Evolutionary conservation across 371 early-diverging fungal genomes (phyloP).

Genomic region (Mortierella sp.): DNA sequence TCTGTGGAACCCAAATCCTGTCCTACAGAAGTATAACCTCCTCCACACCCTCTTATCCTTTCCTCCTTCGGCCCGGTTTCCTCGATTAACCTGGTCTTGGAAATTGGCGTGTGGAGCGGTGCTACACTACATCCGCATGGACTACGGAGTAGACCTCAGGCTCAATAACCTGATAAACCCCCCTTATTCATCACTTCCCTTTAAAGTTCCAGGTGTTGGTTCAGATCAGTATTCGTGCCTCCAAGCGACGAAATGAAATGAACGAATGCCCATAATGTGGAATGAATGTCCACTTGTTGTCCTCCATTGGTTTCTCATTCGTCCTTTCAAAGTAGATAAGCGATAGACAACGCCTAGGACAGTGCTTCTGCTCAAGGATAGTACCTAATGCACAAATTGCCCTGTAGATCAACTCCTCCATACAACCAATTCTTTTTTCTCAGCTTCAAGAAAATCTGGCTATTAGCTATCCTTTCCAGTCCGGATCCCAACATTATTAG

Average conservation of each 20-base stretch:
- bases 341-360: background rate
- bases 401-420: slow-evolving; percentile 2
- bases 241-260: background rate
- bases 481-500: background rate
- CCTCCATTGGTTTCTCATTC: background rate
- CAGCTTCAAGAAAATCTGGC: background rate
- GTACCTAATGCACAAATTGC: background rate
- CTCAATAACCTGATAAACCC: background rate
- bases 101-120: no score
- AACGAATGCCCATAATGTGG: slow-evolving; percentile 1
- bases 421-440: background rate
- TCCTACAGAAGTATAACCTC: background rate
- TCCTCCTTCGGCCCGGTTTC: background rate
- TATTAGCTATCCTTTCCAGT: background rate
- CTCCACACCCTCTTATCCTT: background rate
- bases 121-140: background rate
- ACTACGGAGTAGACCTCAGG: background rate
- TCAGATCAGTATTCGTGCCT: slow-evolving; percentile 46
- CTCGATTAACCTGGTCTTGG: no score
- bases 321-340: background rate
- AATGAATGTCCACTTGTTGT: slow-evolving; percentile 1
- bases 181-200: slow-evolving; percentile 6
- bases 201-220: slow-evolving; percentile 47
- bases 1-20: background rate
- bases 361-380: background rate